A percentile compares a stretch with the other conserved stretches of the same genome.
phyloP scores from a whole-genome alignment of 2,329 filamentous ascomycete species.

The Akanthomyces dipterigenus region DNA sequence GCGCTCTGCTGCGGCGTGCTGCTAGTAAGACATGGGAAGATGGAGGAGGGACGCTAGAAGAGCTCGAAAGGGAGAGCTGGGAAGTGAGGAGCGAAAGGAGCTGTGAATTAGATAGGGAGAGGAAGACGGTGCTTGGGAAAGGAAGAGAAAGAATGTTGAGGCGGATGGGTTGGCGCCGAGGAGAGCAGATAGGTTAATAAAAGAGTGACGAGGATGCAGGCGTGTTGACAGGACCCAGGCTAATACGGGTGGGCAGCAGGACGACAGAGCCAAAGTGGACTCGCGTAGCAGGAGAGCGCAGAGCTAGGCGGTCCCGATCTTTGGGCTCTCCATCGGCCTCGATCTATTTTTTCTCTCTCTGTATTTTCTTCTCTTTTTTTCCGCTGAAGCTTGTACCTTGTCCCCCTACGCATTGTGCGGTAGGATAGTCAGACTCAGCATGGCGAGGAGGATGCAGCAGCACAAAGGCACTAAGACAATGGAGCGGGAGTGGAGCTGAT shows the following conservation, averaged over 20 bases:
- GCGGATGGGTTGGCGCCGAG: neutral
- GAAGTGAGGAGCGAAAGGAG: constrained; percentile 1
- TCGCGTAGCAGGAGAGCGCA: neutral
- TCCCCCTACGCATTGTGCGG: neutral
- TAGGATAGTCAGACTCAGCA: neutral
- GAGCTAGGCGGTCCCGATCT: neutral
- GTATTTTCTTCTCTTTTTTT: neutral
- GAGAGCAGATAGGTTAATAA: neutral
- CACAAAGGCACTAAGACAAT: constrained; percentile 7
- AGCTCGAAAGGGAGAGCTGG: neutral
- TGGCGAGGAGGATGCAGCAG: neutral
- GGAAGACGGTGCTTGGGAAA: neutral
- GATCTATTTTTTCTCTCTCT: neutral
- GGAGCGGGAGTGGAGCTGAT: neutral
- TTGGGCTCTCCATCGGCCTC: neutral
- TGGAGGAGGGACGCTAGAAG: neutral
- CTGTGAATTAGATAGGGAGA: neutral
- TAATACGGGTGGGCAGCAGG: neutral
- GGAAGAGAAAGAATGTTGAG: neutral
- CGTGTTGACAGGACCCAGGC: neutral
- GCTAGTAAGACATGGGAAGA: constrained; percentile 1
- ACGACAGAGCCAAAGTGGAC: neutral
- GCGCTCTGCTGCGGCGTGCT: neutral
- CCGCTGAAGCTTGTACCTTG: neutral
- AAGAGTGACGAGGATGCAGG: neutral